Evolutionary conservation across 192 early-diverging fungal species (phyloP).

Genomic region (Oehlia diaphana): DNA sequence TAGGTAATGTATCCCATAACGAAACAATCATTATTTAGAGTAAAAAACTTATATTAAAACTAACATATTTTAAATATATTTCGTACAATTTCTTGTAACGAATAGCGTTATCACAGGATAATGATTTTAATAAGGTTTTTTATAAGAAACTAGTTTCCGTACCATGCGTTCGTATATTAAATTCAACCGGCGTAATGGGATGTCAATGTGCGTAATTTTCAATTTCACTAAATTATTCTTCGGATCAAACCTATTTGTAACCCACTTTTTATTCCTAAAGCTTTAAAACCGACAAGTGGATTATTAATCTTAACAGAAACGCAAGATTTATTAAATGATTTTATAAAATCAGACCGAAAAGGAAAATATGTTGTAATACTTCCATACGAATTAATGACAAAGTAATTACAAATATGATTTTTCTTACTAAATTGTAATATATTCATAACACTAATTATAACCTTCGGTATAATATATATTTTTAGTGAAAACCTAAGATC

Average conservation of each 20-base stretch:
- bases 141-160: slow-evolving; percentile 49
- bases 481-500: slow-evolving; percentile 48
- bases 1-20: no score
- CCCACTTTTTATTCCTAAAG: slow-evolving; percentile 18
- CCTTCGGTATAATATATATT: background rate
- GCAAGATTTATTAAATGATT: slow-evolving; percentile 49
- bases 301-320: slow-evolving; percentile 56
- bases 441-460: background rate
- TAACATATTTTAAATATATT: no score
- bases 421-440: background rate
- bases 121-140: background rate
- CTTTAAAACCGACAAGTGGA: slow-evolving; percentile 45
- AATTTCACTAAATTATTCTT: background rate
- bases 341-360: slow-evolving; percentile 38
- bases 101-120: no score
- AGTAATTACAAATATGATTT: slow-evolving; percentile 36
- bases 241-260: background rate
- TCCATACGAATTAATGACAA: slow-evolving; percentile 60
- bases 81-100: no score
- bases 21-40: no score
- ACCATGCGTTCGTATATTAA: slow-evolving; percentile 60
- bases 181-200: slow-evolving; percentile 55
- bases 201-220: slow-evolving; percentile 53
- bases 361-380: slow-evolving; percentile 60
- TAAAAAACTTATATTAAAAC: no score